A percentile compares a stretch with the other conserved stretches of the same genome.
Conservation (phyloP, 495 filamentous ascomycete genomes). For the Aspergillus conjunctus region DNA sequence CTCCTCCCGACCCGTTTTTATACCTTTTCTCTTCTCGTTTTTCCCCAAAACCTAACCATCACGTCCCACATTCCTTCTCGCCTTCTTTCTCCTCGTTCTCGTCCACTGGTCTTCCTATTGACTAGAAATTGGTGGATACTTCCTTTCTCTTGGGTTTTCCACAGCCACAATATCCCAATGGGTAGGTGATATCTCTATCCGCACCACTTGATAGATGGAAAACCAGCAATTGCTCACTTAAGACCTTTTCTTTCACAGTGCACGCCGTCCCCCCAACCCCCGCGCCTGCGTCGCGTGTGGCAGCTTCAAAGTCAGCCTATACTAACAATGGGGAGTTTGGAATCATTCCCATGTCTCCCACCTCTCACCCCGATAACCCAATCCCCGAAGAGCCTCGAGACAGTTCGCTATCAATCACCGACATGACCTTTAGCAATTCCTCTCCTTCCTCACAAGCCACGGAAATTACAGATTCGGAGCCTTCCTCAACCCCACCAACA, state of each 20-base stretch:
- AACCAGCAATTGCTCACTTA: constrained; percentile 8
- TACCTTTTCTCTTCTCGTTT: constrained; percentile 1
- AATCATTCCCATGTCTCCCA: constrained; percentile 47
- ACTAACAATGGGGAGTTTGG: constrained; percentile 34
- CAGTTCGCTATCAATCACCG: constrained; percentile 42
- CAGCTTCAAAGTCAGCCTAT: constrained; percentile 29
- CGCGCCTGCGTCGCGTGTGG: constrained; percentile 32
- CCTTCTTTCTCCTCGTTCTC: neutral
- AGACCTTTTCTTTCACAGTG: constrained; percentile 25
- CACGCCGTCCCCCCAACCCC: constrained; percentile 35
- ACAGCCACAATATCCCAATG: constrained; percentile 13
- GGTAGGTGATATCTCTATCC: constrained; percentile 4
- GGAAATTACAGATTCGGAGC: constrained; percentile 44
- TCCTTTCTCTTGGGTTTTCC: constrained; percentile 1
- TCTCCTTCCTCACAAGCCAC: constrained; percentile 40
- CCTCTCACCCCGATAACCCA: constrained; percentile 58
- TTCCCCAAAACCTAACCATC: neutral
- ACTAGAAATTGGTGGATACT: neutral
- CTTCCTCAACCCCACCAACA: constrained; percentile 54
- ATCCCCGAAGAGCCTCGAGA: constrained; percentile 58
- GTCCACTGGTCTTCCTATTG: neutral
- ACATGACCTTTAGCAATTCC: constrained; percentile 46
- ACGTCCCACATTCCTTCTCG: neutral
- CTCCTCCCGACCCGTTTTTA: constrained; percentile 1
- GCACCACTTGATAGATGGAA: neutral